These are phyloP conservation scores for Urochloa ruziziensis DNA, from an alignment of 176 grass and related monocot species.

Conservation along the genomic window DNA sequence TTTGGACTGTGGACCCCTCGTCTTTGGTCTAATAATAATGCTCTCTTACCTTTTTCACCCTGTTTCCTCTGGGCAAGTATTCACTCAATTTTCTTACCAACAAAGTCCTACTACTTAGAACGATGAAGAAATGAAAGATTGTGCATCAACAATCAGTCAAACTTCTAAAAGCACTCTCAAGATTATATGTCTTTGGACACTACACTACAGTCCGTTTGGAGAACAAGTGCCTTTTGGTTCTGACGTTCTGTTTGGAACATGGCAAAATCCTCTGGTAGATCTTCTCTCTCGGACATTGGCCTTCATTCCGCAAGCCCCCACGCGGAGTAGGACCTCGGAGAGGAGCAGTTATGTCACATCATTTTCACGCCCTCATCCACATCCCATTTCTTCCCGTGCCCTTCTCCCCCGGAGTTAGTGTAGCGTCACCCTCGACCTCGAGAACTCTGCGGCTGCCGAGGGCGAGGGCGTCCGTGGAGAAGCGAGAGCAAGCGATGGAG, in stretches of 20 bases:
- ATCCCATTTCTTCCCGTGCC: neutral
- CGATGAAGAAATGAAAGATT: neutral
- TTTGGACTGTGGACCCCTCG: neutral
- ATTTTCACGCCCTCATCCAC: neutral
- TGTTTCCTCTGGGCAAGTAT: neutral
- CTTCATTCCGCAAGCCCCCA: neutral
- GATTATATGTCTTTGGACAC: neutral
- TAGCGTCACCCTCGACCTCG: neutral
- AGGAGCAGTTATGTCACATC: slow-evolving; percentile 21
- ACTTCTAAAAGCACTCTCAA: neutral
- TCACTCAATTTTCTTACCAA: neutral
- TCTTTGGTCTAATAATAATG: neutral
- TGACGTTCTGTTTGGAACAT: neutral
- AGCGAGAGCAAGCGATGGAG: slow-evolving; percentile 28
- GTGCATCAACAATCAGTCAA: neutral
- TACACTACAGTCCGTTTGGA: neutral
- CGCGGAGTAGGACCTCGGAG: neutral
- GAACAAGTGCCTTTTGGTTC: neutral
- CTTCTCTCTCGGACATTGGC: neutral
- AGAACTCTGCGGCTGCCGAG: neutral
- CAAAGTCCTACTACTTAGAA: neutral
- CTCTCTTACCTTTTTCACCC: neutral
- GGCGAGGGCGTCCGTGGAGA: neutral
- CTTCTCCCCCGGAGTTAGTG: neutral
- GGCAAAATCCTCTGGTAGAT: neutral